Evolutionary conservation across 352 stramenopile genomes (phyloP).

Genomic region (Phytophthora meadii): DNA sequence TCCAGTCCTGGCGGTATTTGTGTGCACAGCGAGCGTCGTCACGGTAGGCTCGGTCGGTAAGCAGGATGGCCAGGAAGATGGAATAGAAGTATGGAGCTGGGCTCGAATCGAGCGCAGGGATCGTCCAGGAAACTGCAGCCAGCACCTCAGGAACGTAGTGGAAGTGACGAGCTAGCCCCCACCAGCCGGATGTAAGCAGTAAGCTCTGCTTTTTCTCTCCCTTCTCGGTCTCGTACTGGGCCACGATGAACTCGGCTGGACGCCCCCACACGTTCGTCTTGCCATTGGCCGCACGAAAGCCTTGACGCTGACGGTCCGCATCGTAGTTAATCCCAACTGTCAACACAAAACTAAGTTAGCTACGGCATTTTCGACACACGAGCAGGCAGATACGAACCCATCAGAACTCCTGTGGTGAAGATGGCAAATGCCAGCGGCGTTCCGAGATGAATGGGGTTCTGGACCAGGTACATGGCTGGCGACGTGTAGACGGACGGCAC

Average conservation of each 20-base stretch:
- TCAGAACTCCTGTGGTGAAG: slow-evolving; percentile 80
- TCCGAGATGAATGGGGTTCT: slow-evolving; percentile 86
- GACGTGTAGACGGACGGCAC: slow-evolving; percentile 97
- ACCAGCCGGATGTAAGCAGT: slow-evolving; percentile 94
- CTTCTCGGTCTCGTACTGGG: slow-evolving; percentile 92
- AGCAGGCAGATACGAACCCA: slow-evolving; percentile 52
- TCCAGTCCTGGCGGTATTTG: slow-evolving; percentile 97
- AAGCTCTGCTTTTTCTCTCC: slow-evolving; percentile 91
- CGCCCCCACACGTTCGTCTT: slow-evolving; percentile 93
- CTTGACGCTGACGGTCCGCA: slow-evolving; percentile 93
- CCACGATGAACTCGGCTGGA: slow-evolving; percentile 92
- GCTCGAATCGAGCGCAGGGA: slow-evolving; percentile 65
- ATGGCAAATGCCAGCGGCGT: slow-evolving; percentile 47
- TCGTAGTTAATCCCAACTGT: slow-evolving; percentile 95
- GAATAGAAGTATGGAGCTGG: slow-evolving; percentile 90
- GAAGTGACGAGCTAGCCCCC: slow-evolving; percentile 95
- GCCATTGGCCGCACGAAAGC: slow-evolving; percentile 90
- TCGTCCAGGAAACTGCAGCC: slow-evolving; percentile 79
- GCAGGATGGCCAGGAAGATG: slow-evolving; percentile 92
- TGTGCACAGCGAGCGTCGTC: slow-evolving; percentile 94
- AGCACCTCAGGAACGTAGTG: slow-evolving; percentile 96
- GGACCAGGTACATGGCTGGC: slow-evolving; percentile 93
- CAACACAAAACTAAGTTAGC: slow-evolving; percentile 3
- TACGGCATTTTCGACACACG: neutral
- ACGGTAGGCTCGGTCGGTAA: slow-evolving; percentile 95